phyloP scores from a whole-genome alignment of 1,284 basidiomycete genomes.

The Tetrapyrgos nigripes region DNA sequence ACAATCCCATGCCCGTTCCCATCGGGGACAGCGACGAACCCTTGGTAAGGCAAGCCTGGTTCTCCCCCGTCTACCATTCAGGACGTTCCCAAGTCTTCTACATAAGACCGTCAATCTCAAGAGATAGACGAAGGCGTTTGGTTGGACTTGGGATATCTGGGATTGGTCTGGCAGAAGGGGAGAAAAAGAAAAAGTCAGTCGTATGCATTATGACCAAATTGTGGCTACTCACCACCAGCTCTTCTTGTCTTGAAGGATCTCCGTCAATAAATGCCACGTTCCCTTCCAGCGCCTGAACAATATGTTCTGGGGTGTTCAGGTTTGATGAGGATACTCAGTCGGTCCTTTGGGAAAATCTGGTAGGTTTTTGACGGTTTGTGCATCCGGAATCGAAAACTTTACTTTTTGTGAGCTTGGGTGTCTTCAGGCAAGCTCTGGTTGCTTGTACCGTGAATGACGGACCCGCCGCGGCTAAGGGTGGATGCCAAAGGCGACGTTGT shows the following conservation, averaged over 20 bases:
- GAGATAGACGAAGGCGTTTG: constrained; percentile 43
- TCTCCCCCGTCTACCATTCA: constrained; percentile 45
- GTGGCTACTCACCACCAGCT: constrained; percentile 28
- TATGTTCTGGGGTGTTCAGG: constrained; percentile 12
- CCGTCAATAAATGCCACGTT: constrained; percentile 46
- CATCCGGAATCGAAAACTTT: too few relatives aligned
- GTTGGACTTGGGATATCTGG: constrained; percentile 26
- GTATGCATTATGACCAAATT: neutral
- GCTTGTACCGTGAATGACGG: too few relatives aligned
- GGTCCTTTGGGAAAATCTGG: neutral
- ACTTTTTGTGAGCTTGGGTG: too few relatives aligned
- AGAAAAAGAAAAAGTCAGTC: too few relatives aligned
- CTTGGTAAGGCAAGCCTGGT: constrained; percentile 27
- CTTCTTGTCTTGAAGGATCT: constrained; percentile 32
- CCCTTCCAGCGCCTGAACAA: constrained; percentile 41
- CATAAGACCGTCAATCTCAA: constrained; percentile 48
- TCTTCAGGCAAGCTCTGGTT: too few relatives aligned
- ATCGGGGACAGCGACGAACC: neutral
- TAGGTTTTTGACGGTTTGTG: neutral
- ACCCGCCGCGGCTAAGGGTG: too few relatives aligned
- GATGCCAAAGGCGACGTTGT: too few relatives aligned
- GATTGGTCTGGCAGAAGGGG: neutral
- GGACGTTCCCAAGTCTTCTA: constrained; percentile 39
- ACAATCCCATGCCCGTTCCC: constrained; percentile 27
- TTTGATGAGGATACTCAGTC: constrained; percentile 2